These are phyloP conservation scores for Pestalotiopsis sp. DNA, from an alignment of 2,329 filamentous ascomycete genomes.

Conservation along the genomic window DNA sequence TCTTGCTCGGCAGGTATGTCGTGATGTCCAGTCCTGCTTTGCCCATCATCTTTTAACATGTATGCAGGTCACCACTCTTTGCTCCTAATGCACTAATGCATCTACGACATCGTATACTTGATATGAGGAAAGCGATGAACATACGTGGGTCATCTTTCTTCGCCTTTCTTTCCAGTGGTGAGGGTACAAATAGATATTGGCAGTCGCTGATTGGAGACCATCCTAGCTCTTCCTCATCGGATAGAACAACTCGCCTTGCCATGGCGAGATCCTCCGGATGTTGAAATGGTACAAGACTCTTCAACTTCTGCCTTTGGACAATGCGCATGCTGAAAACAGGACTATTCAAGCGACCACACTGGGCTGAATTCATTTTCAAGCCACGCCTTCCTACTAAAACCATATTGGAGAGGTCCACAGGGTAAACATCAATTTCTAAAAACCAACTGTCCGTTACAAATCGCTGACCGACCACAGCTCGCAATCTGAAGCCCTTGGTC, in stretches of 20 bases:
- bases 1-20: conserved; percentile 50
- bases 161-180: conserved; percentile 15
- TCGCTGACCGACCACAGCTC: conserved; percentile 11
- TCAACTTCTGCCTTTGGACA: background rate
- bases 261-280: conserved; percentile 26
- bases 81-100: conserved; percentile 58
- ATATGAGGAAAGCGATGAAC: conserved; percentile 53
- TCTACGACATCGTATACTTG: conserved; percentile 49
- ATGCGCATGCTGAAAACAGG: background rate
- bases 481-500: conserved; percentile 29
- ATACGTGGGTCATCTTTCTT: conserved; percentile 45
- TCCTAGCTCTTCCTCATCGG: conserved; percentile 27
- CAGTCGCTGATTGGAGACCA: background rate
- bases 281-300: conserved; percentile 26
- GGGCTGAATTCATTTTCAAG: conserved; percentile 64
- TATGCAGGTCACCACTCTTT: conserved; percentile 51
- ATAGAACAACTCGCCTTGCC: conserved; percentile 27
- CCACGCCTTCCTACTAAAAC: conserved; percentile 54
- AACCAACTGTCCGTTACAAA: background rate
- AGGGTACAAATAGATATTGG: background rate
- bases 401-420: conserved; percentile 43
- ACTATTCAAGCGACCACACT: conserved; percentile 50
- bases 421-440: conserved; percentile 23
- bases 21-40: background rate
- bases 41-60: conserved; percentile 18